Evolutionary conservation across 352 stramenopile species (phyloP).

Genomic region (Phytophthora kernoviae): DNA sequence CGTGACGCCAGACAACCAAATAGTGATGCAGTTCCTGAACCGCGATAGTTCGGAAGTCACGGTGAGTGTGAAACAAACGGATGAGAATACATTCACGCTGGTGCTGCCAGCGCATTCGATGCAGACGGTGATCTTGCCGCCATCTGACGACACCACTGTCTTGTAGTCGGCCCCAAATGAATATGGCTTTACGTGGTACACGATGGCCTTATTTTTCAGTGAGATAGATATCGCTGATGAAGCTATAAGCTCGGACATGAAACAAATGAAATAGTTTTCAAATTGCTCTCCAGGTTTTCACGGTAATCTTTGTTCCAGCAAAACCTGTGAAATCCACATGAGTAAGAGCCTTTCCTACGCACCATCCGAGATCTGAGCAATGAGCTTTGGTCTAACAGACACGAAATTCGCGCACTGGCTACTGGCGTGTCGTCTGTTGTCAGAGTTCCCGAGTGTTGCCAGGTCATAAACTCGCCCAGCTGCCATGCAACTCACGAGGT

Average conservation of each 20-base stretch:
- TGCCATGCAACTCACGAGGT: constrained; percentile 1
- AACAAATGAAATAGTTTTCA: too few relatives aligned
- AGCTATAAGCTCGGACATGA: too few relatives aligned
- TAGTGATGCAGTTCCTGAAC: constrained; percentile 48
- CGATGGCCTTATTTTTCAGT: too few relatives aligned
- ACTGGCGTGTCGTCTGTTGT: not conserved
- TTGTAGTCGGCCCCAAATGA: too few relatives aligned
- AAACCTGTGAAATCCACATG: too few relatives aligned
- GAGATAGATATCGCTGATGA: too few relatives aligned
- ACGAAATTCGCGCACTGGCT: too few relatives aligned
- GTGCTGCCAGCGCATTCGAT: constrained; percentile 20
- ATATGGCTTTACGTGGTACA: too few relatives aligned
- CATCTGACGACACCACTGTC: constrained; percentile 9
- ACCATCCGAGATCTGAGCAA: not conserved
- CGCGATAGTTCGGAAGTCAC: constrained; percentile 36
- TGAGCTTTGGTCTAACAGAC: too few relatives aligned
- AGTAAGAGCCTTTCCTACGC: too few relatives aligned
- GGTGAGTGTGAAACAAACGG: constrained; percentile 36
- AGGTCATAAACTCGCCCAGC: not conserved
- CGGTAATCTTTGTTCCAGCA: too few relatives aligned
- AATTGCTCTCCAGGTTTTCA: too few relatives aligned
- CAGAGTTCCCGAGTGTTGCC: not conserved
- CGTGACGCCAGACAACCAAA: constrained; percentile 43
- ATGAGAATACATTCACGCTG: constrained; percentile 26
- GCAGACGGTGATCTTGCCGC: constrained; percentile 26